Evolutionary conservation across 2,329 filamentous ascomycete genomes (phyloP), one percentile per base, ranked within the genome.

Genomic region (Claviceps lovelessii): DNA sequence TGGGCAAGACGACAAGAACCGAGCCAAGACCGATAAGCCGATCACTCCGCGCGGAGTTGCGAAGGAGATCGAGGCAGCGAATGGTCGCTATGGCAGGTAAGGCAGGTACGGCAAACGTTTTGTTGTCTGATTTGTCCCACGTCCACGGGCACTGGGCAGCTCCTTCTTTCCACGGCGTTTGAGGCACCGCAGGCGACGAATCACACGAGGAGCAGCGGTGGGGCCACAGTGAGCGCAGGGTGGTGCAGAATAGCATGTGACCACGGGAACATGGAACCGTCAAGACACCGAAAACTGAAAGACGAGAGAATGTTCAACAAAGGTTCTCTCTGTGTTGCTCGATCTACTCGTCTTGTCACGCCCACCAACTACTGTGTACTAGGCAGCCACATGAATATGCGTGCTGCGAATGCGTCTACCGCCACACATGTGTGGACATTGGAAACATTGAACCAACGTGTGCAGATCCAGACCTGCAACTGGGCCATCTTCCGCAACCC

Each of bases 21-120:
- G 42, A 55, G 53, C 49, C 35, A 29, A 23, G 49, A 9, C 49
- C 44, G 53, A 55, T 51, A 42, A n/a, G 19, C 54, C 54, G 54
- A 55, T 33, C 13, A 15, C 19, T 23, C 28, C 19, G 42, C 42
- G 15, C 54, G 11, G 49, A 52, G 49, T 46, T 51, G 54, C 15
- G 7, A 54, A 42, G 33, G 17, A 42, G 53, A 55, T 48, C 31
- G 35, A 52, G 44, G 29, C 48, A 11, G 23, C 23, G 23, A 23
- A 23, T 23, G 23, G 23, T 41, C 5, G 19, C 15, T 42, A 15
- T 51, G 23, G 23, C 23, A 23, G 23, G 23, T 23, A 23, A 23
- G 23, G 23, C 23, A 23, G 23, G 2, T 23, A 23, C 1, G 23
- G 23, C 23, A 23, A 19, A 17, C n/a, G 49, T 41, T 31, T 41